Evolutionary conservation across 352 stramenopile genomes (phyloP).

Genomic region (Phytophthora sojae): DNA sequence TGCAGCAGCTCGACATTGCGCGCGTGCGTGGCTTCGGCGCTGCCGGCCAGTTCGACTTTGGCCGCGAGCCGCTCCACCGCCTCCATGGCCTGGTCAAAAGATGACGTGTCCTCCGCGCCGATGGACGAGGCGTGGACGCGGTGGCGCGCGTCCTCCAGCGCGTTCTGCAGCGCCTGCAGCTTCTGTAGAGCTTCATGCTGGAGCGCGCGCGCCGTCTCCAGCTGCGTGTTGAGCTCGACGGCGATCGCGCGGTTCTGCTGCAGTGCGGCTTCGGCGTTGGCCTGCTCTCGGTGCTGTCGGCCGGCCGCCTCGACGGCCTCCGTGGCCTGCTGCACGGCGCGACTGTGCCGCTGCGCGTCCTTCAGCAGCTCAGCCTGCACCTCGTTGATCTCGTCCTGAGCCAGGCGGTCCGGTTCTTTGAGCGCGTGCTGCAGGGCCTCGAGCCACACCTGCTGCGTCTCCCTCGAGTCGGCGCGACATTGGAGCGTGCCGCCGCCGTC

Average conservation of each 20-base stretch:
- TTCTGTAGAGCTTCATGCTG: slow-evolving; percentile 41
- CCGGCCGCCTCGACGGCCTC: slow-evolving; percentile 57
- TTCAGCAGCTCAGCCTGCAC: slow-evolving; percentile 57
- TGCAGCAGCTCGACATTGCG: slow-evolving; percentile 42
- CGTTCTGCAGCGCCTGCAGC: slow-evolving; percentile 29
- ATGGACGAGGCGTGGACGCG: slow-evolving; percentile 44
- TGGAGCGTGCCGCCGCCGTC: slow-evolving; percentile 46
- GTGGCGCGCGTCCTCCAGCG: slow-evolving; percentile 42
- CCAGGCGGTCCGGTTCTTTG: slow-evolving; percentile 75
- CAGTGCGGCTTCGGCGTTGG: slow-evolving; percentile 39
- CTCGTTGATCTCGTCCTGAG: slow-evolving; percentile 80
- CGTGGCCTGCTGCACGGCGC: slow-evolving; percentile 52
- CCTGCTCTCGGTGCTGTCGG: slow-evolving; percentile 36
- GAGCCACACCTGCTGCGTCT: slow-evolving; percentile 67
- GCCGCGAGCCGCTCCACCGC: slow-evolving; percentile 55
- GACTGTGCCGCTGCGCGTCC: slow-evolving; percentile 48
- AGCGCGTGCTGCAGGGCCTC: slow-evolving; percentile 66
- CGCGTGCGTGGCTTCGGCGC: slow-evolving; percentile 51
- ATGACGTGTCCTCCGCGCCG: slow-evolving; percentile 21
- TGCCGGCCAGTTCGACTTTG: slow-evolving; percentile 64
- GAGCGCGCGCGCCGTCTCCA: slow-evolving; percentile 37
- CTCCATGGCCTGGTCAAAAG: slow-evolving; percentile 28
- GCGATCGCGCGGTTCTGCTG: slow-evolving; percentile 40
- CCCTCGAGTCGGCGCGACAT: slow-evolving; percentile 64
- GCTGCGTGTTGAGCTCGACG: slow-evolving; percentile 36